Evolutionary conservation across 2,329 filamentous ascomycete genomes (phyloP), one percentile per base, ranked within the genome.

Genomic region (Ampelomyces quisqualis): DNA sequence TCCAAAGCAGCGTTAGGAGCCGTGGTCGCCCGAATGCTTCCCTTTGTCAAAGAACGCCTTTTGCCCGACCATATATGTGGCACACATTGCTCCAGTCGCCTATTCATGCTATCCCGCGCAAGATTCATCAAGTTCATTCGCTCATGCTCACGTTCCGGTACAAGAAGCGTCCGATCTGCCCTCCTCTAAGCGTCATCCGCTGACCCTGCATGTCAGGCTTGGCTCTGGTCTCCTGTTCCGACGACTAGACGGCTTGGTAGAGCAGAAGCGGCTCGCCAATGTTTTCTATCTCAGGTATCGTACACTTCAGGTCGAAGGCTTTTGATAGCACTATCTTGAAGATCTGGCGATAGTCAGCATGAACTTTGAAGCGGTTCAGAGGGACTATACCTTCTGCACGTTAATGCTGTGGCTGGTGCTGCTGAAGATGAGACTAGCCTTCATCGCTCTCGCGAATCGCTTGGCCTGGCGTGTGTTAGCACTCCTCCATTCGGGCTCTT

Each of bases 321-420:
- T 98, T 98, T 51, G 91, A 95, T 17, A 98, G 80, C 43, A 98
- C 93, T 59, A 98, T 98, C 72, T 98, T 98, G 81, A 98, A 98
- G 65, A 98, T 98, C 91, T 97, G 60, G 6, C 14, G 7, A 11
- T 30, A 13, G 43, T 73, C 43, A 73, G 65, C 30, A 24, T 38
- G n/a, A 19, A 7, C 7, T n/a, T 19, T n/a, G 4, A 2, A 1
- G 2, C 14, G 10, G 6, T 7, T 2, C 0, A 5, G 7, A 6
- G 1, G 13, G 4, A 19, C 13, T 70, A 33, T 66, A 95, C 91
- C 86, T 97, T 98, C 73, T 98, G 93, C 50, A 98, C 93, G 61
- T 98, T 98, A 77, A 98, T 98, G 70, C 90, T 96, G 73, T 98
- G 93, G 68, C 90, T 96, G 39, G 93, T 98, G 71, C 91, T 97